Percentiles rank a stretch among this genome's conserved stretches.
These are phyloP conservation scores for Mortierella sp. DNA, from an alignment of 371 early-diverging fungal genomes.

Conservation along the genomic window DNA sequence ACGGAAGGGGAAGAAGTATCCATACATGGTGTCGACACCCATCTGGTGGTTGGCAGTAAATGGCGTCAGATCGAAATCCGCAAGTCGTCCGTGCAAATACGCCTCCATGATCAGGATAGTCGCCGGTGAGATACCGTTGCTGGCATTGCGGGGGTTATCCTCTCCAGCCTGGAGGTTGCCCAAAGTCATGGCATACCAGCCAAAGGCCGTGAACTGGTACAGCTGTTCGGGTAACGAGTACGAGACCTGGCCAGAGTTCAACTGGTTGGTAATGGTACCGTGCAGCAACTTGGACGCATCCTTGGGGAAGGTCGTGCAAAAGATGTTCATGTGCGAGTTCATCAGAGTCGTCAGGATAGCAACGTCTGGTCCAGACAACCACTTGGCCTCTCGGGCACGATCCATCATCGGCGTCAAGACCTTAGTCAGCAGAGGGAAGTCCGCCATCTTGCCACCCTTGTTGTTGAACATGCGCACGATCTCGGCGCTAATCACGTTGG, in stretches of 20 bases:
- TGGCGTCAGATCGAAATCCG: conserved; percentile 24
- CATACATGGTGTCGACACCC: conserved; percentile 13
- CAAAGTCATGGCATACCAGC: conserved; percentile 1
- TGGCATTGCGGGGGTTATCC: not conserved
- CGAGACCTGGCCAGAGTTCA: not conserved
- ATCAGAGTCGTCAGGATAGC: conserved; percentile 19
- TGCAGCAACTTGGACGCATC: conserved; percentile 27
- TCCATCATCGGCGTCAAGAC: conserved; percentile 28
- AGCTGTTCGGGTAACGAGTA: not conserved
- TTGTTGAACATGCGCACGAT: not conserved
- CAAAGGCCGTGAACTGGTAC: conserved; percentile 11
- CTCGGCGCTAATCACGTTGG: conserved; percentile 7
- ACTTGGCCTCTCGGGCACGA: conserved; percentile 39
- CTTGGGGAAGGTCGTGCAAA: conserved; percentile 29
- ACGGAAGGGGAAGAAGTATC: conserved; percentile 16
- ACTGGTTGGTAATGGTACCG: not conserved
- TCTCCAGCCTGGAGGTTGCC: not conserved
- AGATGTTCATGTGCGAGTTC: not conserved
- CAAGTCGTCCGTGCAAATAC: conserved; percentile 24
- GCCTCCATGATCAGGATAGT: conserved; percentile 25
- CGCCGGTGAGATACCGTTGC: conserved; percentile 15
- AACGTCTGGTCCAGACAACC: conserved; percentile 40
- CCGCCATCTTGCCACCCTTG: not conserved
- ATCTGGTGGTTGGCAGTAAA: conserved; percentile 14
- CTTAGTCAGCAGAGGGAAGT: conserved; percentile 1